Base-by-base conservation (phyloP, 2,329 filamentous ascomycete genomes). In the Penicillium sp. region DNA sequence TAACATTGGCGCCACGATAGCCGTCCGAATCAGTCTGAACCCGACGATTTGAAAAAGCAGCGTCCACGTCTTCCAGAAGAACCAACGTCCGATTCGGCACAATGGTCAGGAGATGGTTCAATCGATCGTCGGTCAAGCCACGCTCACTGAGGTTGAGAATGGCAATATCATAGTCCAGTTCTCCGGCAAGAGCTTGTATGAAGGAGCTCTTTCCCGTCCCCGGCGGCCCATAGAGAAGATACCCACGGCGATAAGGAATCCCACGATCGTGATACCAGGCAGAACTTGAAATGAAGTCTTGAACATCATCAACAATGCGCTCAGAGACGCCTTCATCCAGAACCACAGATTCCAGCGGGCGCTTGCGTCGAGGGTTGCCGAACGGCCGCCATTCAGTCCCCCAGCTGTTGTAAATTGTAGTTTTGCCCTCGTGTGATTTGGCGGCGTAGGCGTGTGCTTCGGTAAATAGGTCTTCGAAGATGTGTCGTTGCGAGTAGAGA, bases 131-230 rank as follows among this genome's bases (percentile, higher is more conserved):
- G 2, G 89, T 95, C 64, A 96, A 79, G 12, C 90, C 90, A 46
- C 88, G 57, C 72, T 95, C 88, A 68, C 87, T 93, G 28, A 96
- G 79, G 59, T 95, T 95, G 56, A 96, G 77, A 72, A 95, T 90
- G 45, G 90, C 90, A 58, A 96, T 93, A 59, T 88, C 88, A 67
- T 91, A 95, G 65, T 95, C 88, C 48, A 96, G 71, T 62, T 93
- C 84, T n/a, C 90, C 91, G 0, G 93, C 93, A 37, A 98, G 73
- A 0, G 93, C 90, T 68, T 96, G 90, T 53, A 98, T 96, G 59
- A 98, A 97, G 0, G 89, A 95, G 51, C 86, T 96, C 74, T 95
- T 97, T 33, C 89, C 94, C 37, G 86, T 95, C 0, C 90, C 90
- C 0, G 90, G 90, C 4, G 90, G 90, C 0, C 90, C 90, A 61